Evolutionary conservation across 805 yeast genomes (phyloP), one percentile per base, ranked within the genome.

Genomic region (Zygosaccharomyces gambellarensis): DNA sequence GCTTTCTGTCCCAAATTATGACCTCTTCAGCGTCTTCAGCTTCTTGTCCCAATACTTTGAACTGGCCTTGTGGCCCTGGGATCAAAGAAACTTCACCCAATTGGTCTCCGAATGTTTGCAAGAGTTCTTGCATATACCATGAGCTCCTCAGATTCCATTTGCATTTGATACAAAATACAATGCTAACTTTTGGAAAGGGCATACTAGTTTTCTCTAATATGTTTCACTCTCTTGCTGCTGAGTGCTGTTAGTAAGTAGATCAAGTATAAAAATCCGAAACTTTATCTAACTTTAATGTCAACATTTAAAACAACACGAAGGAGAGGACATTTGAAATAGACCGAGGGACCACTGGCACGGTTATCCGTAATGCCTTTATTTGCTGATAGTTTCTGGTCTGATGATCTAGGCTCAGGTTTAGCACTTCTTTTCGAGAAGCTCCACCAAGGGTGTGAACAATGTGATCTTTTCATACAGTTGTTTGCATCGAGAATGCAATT

Each of bases 91-190:
- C 77, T 48, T 83, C 85, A 12, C 81, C 82, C 6, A 81, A 59
- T 21, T 72, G 71, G 4, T 68, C 64, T 3, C 82, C 83, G 65
- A 88, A 90, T 0, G 97, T 90, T 60, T 85, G 88, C n/a, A 89
- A 68, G 1, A 90, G 70, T 65, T 89, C 97, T 63, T 87, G 96
- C 29, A 81, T 71, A 57, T 87, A 87, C 96, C 96, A 90, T 0
- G 87, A 77, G 1, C 96, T 95, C 10, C 97, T 71, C 42, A 87
- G 76, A 58, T 86, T 85, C 97, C 97, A 89, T 60, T 85, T 85
- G 72, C 97, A 89, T 61, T 78, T 80, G 34, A 85, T 84, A 63
- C 97, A 89, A 68, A 83, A 89, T 56, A 79, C 75, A 38, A 89
- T 87, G 4, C 80, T 70, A 2, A 89, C 78, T 39, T 81, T 71